Evolutionary conservation across 768 basidiomycete genomes (phyloP).

Genomic region (Clitopilus passeckerianus): DNA sequence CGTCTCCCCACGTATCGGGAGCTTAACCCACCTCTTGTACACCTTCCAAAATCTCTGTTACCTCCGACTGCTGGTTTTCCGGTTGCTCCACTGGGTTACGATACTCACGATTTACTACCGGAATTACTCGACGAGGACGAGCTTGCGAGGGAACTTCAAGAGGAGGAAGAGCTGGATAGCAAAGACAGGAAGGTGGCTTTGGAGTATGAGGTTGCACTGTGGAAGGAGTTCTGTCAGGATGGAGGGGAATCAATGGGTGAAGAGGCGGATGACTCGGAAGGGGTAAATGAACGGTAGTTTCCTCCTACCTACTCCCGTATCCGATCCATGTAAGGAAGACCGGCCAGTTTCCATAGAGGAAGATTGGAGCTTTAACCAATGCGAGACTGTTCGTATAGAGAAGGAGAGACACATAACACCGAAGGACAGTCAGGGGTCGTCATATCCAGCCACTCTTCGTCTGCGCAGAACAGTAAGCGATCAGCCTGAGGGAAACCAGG

Average conservation of each 20-base stretch:
- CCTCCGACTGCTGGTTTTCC: neutral
- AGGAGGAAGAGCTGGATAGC: slow-evolving; percentile 36
- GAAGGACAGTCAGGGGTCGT: no score
- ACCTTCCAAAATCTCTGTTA: slow-evolving; percentile 7
- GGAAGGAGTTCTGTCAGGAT: slow-evolving; percentile 19
- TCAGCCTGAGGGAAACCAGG: no score
- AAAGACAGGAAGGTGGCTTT: slow-evolving; percentile 25
- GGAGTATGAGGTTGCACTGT: slow-evolving; percentile 35
- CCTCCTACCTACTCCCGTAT: no score
- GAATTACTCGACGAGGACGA: slow-evolving; percentile 17
- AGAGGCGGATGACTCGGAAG: no score
- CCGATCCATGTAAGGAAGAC: no score
- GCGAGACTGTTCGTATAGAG: no score
- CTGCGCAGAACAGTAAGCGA: no score
- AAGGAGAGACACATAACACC: no score
- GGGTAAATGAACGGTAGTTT: no score
- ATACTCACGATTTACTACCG: slow-evolving; percentile 14
- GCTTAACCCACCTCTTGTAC: slow-evolving; percentile 16
- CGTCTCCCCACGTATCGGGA: slow-evolving; percentile 19
- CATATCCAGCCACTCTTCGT: no score
- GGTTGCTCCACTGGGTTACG: neutral
- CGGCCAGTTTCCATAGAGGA: no score
- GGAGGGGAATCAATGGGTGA: neutral
- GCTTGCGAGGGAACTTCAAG: slow-evolving; percentile 30
- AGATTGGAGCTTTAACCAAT: no score